Percentiles rank a stretch among this genome's conserved stretches.
Evolutionary conservation across 1,284 basidiomycete genomes (phyloP).

Genomic region (Schizopora paradoxa): DNA sequence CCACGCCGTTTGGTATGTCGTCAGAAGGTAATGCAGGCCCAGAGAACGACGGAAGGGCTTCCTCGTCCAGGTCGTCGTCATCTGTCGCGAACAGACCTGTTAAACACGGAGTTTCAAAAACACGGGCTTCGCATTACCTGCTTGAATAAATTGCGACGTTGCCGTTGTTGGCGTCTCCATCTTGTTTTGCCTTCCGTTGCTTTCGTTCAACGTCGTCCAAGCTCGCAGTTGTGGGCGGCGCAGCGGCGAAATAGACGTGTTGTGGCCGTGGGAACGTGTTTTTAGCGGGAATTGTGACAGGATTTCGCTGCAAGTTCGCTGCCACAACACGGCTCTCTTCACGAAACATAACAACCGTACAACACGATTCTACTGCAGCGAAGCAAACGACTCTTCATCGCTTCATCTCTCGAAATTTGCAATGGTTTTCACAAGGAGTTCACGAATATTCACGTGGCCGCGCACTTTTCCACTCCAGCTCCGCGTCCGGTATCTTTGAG

Average conservation of each 20-base stretch:
- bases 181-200: background rate
- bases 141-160: slow-evolving; percentile 70
- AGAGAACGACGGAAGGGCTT: slow-evolving; percentile 70
- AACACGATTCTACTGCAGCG: too few species aligned
- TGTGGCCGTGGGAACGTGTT: background rate
- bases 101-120: background rate
- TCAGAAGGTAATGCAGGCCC: slow-evolving; percentile 46
- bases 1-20: slow-evolving; percentile 29
- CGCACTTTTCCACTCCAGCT: too few species aligned
- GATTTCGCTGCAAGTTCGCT: too few species aligned
- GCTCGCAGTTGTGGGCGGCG: background rate
- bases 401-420: too few species aligned
- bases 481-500: too few species aligned
- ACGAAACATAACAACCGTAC: too few species aligned
- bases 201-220: background rate
- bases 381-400: too few species aligned
- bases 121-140: slow-evolving; percentile 43
- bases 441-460: too few species aligned
- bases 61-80: slow-evolving; percentile 76
- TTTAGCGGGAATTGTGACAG: too few species aligned
- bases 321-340: too few species aligned
- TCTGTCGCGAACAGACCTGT: slow-evolving; percentile 31
- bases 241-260: background rate
- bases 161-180: slow-evolving; percentile 48
- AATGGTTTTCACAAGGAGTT: too few species aligned